Conservation (phyloP, 78 protist species). For the Dictyostelium intermedium region DNA sequence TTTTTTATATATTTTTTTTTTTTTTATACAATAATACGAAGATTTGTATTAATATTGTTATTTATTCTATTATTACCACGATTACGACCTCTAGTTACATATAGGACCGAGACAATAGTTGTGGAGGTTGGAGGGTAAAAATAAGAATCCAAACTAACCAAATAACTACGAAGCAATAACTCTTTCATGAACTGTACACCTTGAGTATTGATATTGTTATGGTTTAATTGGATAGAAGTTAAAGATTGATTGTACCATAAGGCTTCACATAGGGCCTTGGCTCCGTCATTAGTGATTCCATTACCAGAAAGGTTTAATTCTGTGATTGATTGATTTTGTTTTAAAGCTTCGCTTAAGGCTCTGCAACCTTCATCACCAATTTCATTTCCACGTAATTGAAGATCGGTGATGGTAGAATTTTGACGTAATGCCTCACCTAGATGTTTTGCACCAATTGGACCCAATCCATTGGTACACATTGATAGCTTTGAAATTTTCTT, state of each 20-base stretch:
- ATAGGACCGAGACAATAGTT: slow-evolving; percentile 35
- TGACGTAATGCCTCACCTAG: slow-evolving; percentile 31
- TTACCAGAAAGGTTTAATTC: slow-evolving; percentile 70
- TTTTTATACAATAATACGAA: not conserved
- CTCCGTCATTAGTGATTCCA: slow-evolving; percentile 67
- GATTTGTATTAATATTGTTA: not conserved
- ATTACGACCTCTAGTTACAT: not conserved
- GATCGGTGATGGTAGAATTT: slow-evolving; percentile 49
- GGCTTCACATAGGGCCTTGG: slow-evolving; percentile 20
- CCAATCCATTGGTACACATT: slow-evolving; percentile 61
- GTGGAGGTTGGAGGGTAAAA: slow-evolving; percentile 57
- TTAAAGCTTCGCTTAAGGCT: slow-evolving; percentile 29
- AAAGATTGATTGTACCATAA: slow-evolving; percentile 37
- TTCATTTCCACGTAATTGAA: slow-evolving; percentile 71
- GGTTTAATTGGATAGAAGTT: not conserved
- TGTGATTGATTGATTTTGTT: slow-evolving; percentile 10
- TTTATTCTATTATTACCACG: not conserved
- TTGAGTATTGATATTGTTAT: slow-evolving; percentile 33
- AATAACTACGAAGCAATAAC: not conserved
- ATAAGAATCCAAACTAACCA: slow-evolving; percentile 24
- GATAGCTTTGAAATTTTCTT: not conserved
- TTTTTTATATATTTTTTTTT: not conserved
- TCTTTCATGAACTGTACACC: slow-evolving; percentile 57
- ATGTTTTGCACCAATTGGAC: slow-evolving; percentile 67
- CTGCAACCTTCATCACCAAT: slow-evolving; percentile 69